Evolutionary conservation across 2,329 filamentous ascomycete genomes (phyloP), one percentile per base, ranked within the genome.

Genomic region (Trichoderma hamatum): DNA sequence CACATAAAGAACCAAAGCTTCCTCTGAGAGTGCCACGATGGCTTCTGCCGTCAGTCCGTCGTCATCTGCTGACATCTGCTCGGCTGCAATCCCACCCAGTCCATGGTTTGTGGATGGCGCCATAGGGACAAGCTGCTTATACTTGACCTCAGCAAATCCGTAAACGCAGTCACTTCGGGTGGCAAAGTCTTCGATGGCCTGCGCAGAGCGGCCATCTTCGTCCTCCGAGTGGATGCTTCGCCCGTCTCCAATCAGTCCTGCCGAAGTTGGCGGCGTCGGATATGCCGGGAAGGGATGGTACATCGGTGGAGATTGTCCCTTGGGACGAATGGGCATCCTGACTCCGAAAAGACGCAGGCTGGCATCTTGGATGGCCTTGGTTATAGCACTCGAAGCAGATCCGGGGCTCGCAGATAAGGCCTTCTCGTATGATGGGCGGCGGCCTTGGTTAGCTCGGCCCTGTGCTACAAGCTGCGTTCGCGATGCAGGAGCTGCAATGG

Each of bases 61-160:
- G 19, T 94, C 91, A 13, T 89, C 86, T 14, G 80, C 77, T 13
- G 81, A 79, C 72, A 84, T 76, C 75, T 85, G 84, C 4, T 90
- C 88, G 10, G 82, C 76, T 4, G 82, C 81, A n/a, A 86, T 79
- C 16, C 90, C 89, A 7, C 90, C 90, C 4, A 93, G 84, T 6
- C 88, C 89, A 73, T 91, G 89, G 60, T 92, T 89, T 72, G 86
- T 87, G 0, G 92, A 95, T 1, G 95, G 96, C 1, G 93, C 89
- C 55, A 96, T 83, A 3, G 96, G 96, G 61, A 97, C 88, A n/a
- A 99, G 86, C 79, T 99, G 96, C 80, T 96, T 96, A 81, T 96
- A 97, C 80, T 99, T 99, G 76, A 99, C 95, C 81, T 99, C 95
- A 6, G 96, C 96, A 80, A 99, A 98, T 3, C 95, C 94, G 78